Percentiles rank a stretch among this genome's conserved stretches.
Evolutionary conservation across 2,329 filamentous ascomycete genomes (phyloP).

Genomic region (Claviceps sp.): DNA sequence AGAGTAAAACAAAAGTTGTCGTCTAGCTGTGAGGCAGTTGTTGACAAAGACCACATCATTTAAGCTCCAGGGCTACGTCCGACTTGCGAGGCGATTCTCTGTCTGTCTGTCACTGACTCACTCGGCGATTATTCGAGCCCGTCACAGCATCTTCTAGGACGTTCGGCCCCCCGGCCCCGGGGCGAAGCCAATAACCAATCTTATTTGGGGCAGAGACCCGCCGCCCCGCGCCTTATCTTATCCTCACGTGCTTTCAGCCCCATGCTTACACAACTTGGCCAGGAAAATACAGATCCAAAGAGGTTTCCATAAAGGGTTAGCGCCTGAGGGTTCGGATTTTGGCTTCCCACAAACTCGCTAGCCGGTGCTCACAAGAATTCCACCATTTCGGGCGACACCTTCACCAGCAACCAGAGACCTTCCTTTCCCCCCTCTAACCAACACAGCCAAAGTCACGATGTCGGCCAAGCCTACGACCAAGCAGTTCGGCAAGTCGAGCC

Average conservation of each 20-base stretch:
- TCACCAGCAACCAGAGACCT: slow-evolving; percentile 14
- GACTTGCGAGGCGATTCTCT: background rate
- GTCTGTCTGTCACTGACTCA: background rate
- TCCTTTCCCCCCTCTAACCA: slow-evolving; percentile 19
- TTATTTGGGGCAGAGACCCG: background rate
- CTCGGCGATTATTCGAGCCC: slow-evolving; percentile 8
- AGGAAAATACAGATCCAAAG: slow-evolving; percentile 8
- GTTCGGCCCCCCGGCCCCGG: slow-evolving; percentile 17
- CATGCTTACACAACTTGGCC: slow-evolving; percentile 14
- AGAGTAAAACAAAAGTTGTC: too few species aligned
- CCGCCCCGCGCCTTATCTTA: slow-evolving; percentile 14
- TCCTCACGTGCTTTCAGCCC: slow-evolving; percentile 25
- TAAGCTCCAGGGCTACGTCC: too few species aligned
- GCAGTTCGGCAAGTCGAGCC: slow-evolving; percentile 95
- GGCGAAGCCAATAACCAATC: background rate
- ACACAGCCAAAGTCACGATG: slow-evolving; percentile 43
- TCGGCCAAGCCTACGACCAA: slow-evolving; percentile 68
- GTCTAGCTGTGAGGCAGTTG: too few species aligned
- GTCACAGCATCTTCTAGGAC: slow-evolving; percentile 25
- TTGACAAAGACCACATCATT: too few species aligned
- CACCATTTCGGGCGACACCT: slow-evolving; percentile 25
- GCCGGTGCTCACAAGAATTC: slow-evolving; percentile 28
- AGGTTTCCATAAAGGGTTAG: slow-evolving; percentile 19
- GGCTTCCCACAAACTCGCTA: slow-evolving; percentile 29
- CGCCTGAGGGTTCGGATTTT: slow-evolving; percentile 30